Evolutionary conservation across 2,329 filamentous ascomycete genomes (phyloP).

Genomic region (Fusarium sp.): DNA sequence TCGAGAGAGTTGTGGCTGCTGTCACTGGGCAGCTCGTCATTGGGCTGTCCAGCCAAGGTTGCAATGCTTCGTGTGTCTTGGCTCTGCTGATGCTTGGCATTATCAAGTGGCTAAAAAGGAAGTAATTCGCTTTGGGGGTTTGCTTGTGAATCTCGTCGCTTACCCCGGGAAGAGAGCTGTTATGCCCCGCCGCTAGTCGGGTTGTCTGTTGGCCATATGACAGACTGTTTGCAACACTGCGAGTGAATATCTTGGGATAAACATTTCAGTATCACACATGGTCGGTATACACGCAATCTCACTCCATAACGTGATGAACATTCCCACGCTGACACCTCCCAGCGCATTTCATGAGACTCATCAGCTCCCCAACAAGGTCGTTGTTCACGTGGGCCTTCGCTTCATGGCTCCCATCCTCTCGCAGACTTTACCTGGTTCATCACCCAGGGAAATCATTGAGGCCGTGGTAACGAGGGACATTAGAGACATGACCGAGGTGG

Average conservation of each 20-base stretch:
- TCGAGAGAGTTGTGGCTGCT: background rate
- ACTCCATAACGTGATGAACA: background rate
- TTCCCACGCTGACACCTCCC: background rate
- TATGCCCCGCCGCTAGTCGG: background rate
- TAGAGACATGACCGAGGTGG: background rate
- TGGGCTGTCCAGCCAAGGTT: background rate
- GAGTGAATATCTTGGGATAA: background rate
- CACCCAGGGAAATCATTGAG: background rate
- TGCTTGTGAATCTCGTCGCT: background rate
- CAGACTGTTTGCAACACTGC: background rate
- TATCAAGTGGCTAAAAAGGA: background rate
- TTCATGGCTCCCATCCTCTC: background rate
- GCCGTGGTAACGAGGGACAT: background rate
- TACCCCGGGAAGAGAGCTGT: background rate
- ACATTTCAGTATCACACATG: background rate
- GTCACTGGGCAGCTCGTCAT: background rate
- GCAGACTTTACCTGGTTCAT: background rate
- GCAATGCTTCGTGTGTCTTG: background rate
- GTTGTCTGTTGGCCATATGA: background rate
- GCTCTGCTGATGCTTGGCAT: background rate
- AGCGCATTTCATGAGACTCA: background rate
- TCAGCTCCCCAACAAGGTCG: background rate
- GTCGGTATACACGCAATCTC: background rate
- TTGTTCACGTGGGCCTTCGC: background rate
- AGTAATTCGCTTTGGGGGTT: background rate